Evolutionary conservation across 2,329 filamentous ascomycete species (phyloP), one percentile per base, ranked within the genome.

Genomic region (Rasamsonia emersonii): DNA sequence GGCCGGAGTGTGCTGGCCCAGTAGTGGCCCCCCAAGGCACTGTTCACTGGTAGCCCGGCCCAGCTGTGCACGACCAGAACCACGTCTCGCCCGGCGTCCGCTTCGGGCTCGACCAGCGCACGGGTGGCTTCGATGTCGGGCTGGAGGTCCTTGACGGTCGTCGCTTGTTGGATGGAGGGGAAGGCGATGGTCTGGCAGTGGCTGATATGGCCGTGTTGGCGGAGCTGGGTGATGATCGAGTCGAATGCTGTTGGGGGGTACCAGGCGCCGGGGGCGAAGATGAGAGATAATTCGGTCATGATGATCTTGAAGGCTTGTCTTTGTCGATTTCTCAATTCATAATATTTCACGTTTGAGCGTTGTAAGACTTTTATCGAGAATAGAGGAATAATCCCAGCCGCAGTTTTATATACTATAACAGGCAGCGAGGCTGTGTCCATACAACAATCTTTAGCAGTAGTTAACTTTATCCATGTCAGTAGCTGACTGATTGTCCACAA

Each of bases 61-160:
- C 58, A 60, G 36, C 56, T 59, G 43, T 59, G 56, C 16, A 45
- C 41, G 4, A 59, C 31, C 4, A 59, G 26, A 10, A 58, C 38
- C 5, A 59, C 43, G 5, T 56, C 46, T 11, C 42, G 38, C 0
- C 59, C 58, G 1, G 47, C 41, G 2, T 47, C 35, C 3, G 41
- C 43, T 8, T 50, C 58, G 0, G 44, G 35, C n/a, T 49, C 45
- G 7, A 62, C 40, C 0, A 60, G 35, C 2, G 44, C 38, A 3
- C 50, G 45, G 10, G 63, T 46, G 16, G 56, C 53, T 0, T 48
- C 33, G 8, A 58, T 58, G 11, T 55, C 51, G 0, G 50, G 52
- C n/a, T 46, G 35, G 2, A 55, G 41, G 13, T 45, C 41, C 19
- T 42, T 18, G 1, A 53, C 41, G 1, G 31, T 30, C 1, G 37